Base-by-base conservation (phyloP, 2,329 filamentous ascomycete genomes). In the Trichothecium sympodiale region DNA sequence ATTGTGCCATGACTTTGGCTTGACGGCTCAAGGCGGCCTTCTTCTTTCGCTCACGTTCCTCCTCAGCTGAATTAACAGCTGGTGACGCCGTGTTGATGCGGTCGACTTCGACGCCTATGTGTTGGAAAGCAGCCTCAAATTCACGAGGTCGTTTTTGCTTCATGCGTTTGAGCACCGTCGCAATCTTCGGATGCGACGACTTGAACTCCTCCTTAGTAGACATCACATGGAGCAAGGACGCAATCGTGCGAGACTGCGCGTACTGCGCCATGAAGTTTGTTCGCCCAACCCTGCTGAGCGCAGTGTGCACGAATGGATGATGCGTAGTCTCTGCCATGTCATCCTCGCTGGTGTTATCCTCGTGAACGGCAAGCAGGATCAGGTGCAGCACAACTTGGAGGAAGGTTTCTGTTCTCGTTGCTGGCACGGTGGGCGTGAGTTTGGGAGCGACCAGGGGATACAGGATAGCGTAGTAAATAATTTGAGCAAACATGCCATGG, bases 1-100 rank as follows among this genome's bases (percentile, higher is more conserved):
- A 95, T 52, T 95, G 87, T 2, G 88, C 91, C 88, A 98, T 95
- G 23, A 98, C 86, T 50, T 78, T 83, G 2, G 88, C 88, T 57
- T 96, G 88, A 16, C 91, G 77, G 47, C 87, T 89, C 29, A 88
- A 62, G 1, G 91, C 91, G 35, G 89, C 84, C 57, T 83, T 83
- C 67, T 95, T 98, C 65, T 89, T 94, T 41, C 77, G 66, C 55
- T 89, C 83, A 13, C 76, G 73, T 50, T 89, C 83, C 45, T 81
- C 81, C 40, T 83, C 80, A 27, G 69, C 75, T 5, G 74, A 68
- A 36, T 67, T 71, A 37, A 67, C 71, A 12, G 83, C 83, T n/a
- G 88, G 86, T 1, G 86, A 91, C 4, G 79, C 78, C 4, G 84
- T 87, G 45, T 84, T 83, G 43, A 93, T 77, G 34, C 83, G 74